A percentile compares a stretch with the other conserved stretches of the same genome.
These are phyloP conservation scores for Wickerhamiella parazyma DNA, from an alignment of 805 yeast species.

Conservation along the genomic window DNA sequence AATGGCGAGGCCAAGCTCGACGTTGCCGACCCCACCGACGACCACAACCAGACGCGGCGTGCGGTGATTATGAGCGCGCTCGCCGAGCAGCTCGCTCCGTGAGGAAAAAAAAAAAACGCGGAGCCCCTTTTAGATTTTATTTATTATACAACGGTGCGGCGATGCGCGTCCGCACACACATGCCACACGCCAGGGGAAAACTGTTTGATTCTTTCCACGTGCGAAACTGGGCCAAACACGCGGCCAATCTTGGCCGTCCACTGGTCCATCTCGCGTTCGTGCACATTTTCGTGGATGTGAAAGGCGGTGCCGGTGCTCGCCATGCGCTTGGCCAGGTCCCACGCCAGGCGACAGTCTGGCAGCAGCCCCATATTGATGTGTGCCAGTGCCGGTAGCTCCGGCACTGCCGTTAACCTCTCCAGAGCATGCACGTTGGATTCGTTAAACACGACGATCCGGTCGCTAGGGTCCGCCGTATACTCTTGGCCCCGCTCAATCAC, in stretches of 20 bases:
- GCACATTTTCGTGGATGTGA: conserved; percentile 71
- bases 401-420: conserved; percentile 24
- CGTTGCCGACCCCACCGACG: conserved; percentile 12
- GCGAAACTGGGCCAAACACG: conserved; percentile 23
- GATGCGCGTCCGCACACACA: conserved; percentile 39
- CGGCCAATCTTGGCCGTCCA: conserved; percentile 21
- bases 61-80: conserved; percentile 21
- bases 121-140: neutral
- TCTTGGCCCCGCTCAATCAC: conserved; percentile 26
- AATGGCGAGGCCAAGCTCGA: conserved; percentile 15
- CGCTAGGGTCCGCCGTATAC: conserved; percentile 21
- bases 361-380: conserved; percentile 70
- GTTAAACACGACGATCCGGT: conserved; percentile 38
- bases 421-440: conserved; percentile 48
- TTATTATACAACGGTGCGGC: no score
- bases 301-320: conserved; percentile 15
- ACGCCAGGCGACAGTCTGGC: conserved; percentile 55
- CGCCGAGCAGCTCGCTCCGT: conserved; percentile 18
- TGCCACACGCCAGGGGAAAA: conserved; percentile 86
- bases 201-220: conserved; percentile 58
- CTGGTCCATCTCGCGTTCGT: conserved; percentile 28
- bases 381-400: conserved; percentile 24
- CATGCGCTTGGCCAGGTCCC: conserved; percentile 34
- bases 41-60: conserved; percentile 18
- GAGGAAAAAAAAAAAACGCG: no score